Evolutionary conservation across 306 rosid species (phyloP).

Genomic region (Abrus precatorius): DNA sequence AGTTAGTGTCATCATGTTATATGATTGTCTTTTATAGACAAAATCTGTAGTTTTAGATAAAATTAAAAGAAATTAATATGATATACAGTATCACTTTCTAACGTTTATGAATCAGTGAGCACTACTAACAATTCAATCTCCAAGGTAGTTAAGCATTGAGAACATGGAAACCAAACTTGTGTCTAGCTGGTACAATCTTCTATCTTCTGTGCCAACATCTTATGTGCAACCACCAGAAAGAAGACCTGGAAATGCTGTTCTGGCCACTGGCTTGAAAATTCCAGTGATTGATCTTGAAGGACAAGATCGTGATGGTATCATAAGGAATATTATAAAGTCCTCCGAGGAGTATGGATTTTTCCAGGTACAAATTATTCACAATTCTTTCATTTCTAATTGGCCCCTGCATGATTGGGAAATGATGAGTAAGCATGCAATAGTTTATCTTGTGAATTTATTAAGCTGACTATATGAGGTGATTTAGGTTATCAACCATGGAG

Average conservation of each 20-base stretch:
- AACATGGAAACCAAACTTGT: constrained; percentile 22
- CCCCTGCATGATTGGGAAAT: no score
- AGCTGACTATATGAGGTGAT: not conserved
- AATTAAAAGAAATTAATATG: no score
- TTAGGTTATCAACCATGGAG: constrained; percentile 73
- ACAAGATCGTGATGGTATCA: constrained; percentile 41
- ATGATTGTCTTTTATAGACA: no score
- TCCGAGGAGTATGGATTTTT: constrained; percentile 67
- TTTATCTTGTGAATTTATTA: no score
- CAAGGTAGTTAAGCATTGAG: not conserved
- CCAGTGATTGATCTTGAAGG: constrained; percentile 64
- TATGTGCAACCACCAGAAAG: constrained; percentile 49
- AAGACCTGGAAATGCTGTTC: constrained; percentile 37
- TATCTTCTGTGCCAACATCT: constrained; percentile 38
- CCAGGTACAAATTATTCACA: constrained; percentile 49
- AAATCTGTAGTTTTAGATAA: no score
- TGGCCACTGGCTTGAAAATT: not conserved
- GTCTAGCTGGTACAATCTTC: constrained; percentile 45
- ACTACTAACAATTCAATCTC: no score
- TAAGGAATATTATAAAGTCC: constrained; percentile 55
- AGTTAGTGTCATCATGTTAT: no score
- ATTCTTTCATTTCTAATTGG: not conserved
- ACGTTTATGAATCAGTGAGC: no score
- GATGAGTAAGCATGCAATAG: no score
- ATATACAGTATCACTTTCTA: no score